phyloP scores from a whole-genome alignment of 1,284 basidiomycete genomes.

The Naganishia cerealis region DNA sequence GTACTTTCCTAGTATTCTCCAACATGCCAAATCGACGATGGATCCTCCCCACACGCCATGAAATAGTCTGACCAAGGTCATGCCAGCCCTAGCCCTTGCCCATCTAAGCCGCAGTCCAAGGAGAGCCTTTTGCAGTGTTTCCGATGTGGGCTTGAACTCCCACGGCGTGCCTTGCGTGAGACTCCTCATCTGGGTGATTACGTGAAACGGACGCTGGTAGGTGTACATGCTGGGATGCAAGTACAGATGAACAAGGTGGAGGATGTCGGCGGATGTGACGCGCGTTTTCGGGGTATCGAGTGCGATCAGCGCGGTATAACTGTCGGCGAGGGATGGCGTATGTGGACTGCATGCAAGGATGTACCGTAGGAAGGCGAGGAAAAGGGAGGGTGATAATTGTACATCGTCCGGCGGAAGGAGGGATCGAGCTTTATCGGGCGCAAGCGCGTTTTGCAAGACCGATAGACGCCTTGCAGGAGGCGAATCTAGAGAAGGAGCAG shows the following conservation, averaged over 20 bases:
- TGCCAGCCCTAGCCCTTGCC: slow-evolving; percentile 2
- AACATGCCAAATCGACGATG: slow-evolving; percentile 21
- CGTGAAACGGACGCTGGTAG: slow-evolving; percentile 8
- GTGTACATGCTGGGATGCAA: slow-evolving; percentile 26
- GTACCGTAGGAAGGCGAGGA: slow-evolving; percentile 26
- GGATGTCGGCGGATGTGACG: slow-evolving; percentile 8
- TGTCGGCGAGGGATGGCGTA: slow-evolving; percentile 11
- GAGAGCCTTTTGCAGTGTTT: slow-evolving; percentile 26
- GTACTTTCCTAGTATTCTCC: slow-evolving; percentile 27
- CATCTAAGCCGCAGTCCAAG: slow-evolving; percentile 7
- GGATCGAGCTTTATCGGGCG: slow-evolving; percentile 9
- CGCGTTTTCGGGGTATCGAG: not conserved
- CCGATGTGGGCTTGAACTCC: slow-evolving; percentile 6
- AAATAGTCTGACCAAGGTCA: slow-evolving; percentile 16
- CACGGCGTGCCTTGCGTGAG: not conserved
- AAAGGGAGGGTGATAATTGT: slow-evolving; percentile 12
- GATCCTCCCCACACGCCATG: slow-evolving; percentile 14
- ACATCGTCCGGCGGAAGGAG: slow-evolving; percentile 8
- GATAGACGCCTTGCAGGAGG: not conserved
- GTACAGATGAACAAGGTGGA: slow-evolving; percentile 23
- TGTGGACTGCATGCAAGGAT: slow-evolving; percentile 15
- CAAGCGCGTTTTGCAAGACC: slow-evolving; percentile 6
- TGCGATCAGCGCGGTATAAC: slow-evolving; percentile 8
- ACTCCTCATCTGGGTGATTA: slow-evolving; percentile 9
- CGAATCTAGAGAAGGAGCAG: not conserved